Evolutionary conservation across 257 asterid species (phyloP).

Genomic region (Nicotiana tomentosiformis): DNA sequence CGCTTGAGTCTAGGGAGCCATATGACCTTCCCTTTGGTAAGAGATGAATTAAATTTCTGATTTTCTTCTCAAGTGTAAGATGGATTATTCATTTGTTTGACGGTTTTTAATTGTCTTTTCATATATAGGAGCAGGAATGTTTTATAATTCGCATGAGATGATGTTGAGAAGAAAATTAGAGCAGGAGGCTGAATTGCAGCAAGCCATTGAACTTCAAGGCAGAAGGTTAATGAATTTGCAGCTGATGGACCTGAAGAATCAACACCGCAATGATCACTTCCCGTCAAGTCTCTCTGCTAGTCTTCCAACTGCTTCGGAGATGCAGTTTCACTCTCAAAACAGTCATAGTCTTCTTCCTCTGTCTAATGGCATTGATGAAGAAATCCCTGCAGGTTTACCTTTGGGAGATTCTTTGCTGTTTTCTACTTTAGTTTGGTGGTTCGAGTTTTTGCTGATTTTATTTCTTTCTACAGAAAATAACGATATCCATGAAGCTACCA

Average conservation of each 20-base stretch:
- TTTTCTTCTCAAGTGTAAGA: background rate
- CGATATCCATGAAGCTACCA: conserved; percentile 26
- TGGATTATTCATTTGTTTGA: background rate
- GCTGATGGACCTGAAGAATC: conserved; percentile 56
- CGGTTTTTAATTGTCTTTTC: background rate
- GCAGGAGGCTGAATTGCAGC: conserved; percentile 59
- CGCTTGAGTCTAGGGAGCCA: conserved; percentile 61
- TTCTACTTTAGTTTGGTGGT: background rate
- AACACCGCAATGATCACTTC: conserved; percentile 26
- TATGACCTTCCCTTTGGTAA: conserved; percentile 74
- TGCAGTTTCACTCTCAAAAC: conserved; percentile 38
- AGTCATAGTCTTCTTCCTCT: conserved; percentile 29
- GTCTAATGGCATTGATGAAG: conserved; percentile 27
- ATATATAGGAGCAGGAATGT: conserved; percentile 41
- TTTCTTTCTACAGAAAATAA: conserved; percentile 23
- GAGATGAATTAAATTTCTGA: background rate
- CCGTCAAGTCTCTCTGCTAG: conserved; percentile 43
- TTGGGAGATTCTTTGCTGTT: background rate
- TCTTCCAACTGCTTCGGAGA: conserved; percentile 35
- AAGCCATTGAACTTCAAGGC: conserved; percentile 58
- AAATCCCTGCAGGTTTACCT: conserved; percentile 48
- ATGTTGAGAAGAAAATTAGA: conserved; percentile 56
- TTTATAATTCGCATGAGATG: conserved; percentile 48
- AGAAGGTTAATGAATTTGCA: conserved; percentile 57
- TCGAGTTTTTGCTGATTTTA: background rate